Conservation (phyloP, 2,329 filamentous ascomycete species). For the Colletotrichum cuscutae region DNA sequence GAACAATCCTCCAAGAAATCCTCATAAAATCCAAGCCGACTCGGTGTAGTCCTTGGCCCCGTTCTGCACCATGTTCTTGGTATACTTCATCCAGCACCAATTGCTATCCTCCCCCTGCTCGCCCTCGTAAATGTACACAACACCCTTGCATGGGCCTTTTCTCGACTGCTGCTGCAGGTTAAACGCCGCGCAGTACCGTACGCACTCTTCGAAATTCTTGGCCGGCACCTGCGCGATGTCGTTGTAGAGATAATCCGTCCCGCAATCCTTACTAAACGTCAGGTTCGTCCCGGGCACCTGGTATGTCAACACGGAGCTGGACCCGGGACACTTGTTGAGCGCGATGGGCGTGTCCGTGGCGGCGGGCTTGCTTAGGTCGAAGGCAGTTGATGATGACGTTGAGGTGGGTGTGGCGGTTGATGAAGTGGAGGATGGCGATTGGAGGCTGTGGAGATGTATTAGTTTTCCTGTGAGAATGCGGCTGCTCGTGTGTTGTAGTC, state of each 20-base stretch:
- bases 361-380: slow-evolving; percentile 24
- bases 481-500: not conserved
- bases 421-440: not conserved
- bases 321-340: slow-evolving; percentile 17
- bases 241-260: slow-evolving; percentile 24
- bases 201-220: slow-evolving; percentile 27
- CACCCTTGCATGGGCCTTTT: slow-evolving; percentile 18
- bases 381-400: not conserved
- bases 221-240: slow-evolving; percentile 28
- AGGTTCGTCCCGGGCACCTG: slow-evolving; percentile 28
- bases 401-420: not conserved
- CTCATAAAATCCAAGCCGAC: slow-evolving; percentile 29
- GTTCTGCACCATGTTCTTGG: slow-evolving; percentile 17
- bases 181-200: slow-evolving; percentile 26
- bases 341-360: slow-evolving; percentile 20
- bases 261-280: slow-evolving; percentile 31
- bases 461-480: no score
- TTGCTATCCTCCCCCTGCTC: slow-evolving; percentile 13
- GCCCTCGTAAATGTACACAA: slow-evolving; percentile 23
- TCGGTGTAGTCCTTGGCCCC: slow-evolving; percentile 20
- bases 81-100: slow-evolving; percentile 33
- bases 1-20: no score
- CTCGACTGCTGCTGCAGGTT: slow-evolving; percentile 24
- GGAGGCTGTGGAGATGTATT: not conserved
- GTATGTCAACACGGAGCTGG: slow-evolving; percentile 6